Evolutionary conservation across 75 land plant species (phyloP), one percentile per base, ranked within the genome.

Genomic region (Pinus albicaulis): DNA sequence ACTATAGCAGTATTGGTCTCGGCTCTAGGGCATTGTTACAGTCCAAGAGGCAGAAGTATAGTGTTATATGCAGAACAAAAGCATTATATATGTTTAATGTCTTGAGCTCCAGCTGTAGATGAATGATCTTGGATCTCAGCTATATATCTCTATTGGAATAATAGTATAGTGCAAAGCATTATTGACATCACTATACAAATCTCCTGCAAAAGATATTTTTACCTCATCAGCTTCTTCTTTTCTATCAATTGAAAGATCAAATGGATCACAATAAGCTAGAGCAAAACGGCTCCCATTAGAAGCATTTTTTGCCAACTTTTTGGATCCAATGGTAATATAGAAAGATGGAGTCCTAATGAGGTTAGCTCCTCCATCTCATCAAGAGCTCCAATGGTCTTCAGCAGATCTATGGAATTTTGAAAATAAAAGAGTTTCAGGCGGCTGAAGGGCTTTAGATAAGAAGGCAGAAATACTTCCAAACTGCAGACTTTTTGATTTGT

Each of bases 131-230:
- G n/a, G n/a, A n/a, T n/a, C n/a, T n/a, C n/a, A n/a, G n/a, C n/a
- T n/a, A n/a, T n/a, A n/a, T n/a, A n/a, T n/a, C n/a, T n/a, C n/a
- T n/a, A n/a, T n/a, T n/a, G n/a, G n/a, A n/a, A n/a, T n/a, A n/a
- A n/a, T n/a, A n/a, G n/a, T n/a, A n/a, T n/a, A n/a, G n/a, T n/a
- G n/a, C n/a, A n/a, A n/a, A n/a, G n/a, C n/a, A n/a, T n/a, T n/a
- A n/a, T n/a, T n/a, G n/a, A n/a, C n/a, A n/a, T n/a, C n/a, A n/a
- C 99, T 97, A 89, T 85, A 92, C 24, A 98, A 94, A 77, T 97
- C 93, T 71, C 89, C 98, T 77, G 99, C 98, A 83, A 97, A 94
- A 26, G 82, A 86, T 77, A 92, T 80, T 68, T 91, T 91, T 55
- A 90, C 95, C 59, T 84, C 92, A 91, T 97, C 95, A 79, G 93